Conservation (phyloP, 345 rosid species). For the Eutrema yunnanense region DNA sequence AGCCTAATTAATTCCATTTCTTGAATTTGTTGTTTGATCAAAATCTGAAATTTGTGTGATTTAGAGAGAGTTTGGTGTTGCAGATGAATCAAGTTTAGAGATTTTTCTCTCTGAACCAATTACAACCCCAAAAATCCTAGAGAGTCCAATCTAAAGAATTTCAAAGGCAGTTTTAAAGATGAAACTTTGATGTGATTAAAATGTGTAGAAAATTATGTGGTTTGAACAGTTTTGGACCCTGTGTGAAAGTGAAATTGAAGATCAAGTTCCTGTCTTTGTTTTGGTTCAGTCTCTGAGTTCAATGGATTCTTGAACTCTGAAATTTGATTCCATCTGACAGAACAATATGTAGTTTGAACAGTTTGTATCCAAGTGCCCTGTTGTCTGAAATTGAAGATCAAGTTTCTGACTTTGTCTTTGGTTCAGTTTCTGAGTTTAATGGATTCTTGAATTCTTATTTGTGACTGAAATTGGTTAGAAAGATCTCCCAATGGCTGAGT, state of each 20-base stretch:
- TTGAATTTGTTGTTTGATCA: background rate
- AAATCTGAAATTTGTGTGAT: background rate
- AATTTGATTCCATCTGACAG: too few species aligned
- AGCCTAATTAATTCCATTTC: background rate
- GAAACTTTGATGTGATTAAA: background rate
- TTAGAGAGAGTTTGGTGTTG: background rate
- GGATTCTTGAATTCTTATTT: background rate
- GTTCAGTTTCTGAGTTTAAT: background rate
- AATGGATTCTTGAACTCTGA: background rate
- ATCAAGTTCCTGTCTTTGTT: background rate
- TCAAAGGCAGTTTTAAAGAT: background rate
- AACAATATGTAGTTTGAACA: background rate
- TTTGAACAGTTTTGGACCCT: background rate
- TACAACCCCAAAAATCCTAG: background rate
- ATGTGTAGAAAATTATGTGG: background rate
- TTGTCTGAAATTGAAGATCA: background rate
- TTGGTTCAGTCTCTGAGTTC: background rate
- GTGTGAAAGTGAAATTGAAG: background rate
- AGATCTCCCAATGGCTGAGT: slow-evolving; percentile 37
- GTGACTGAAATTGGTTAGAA: background rate
- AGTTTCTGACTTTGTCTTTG: background rate
- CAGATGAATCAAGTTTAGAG: background rate
- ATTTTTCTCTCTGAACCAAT: background rate
- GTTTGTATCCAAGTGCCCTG: background rate
- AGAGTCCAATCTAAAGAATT: background rate